A percentile compares a stretch with the other conserved stretches of the same genome.
Conservation (phyloP, 2,329 filamentous ascomycete species). For the Epichloe typhina region DNA sequence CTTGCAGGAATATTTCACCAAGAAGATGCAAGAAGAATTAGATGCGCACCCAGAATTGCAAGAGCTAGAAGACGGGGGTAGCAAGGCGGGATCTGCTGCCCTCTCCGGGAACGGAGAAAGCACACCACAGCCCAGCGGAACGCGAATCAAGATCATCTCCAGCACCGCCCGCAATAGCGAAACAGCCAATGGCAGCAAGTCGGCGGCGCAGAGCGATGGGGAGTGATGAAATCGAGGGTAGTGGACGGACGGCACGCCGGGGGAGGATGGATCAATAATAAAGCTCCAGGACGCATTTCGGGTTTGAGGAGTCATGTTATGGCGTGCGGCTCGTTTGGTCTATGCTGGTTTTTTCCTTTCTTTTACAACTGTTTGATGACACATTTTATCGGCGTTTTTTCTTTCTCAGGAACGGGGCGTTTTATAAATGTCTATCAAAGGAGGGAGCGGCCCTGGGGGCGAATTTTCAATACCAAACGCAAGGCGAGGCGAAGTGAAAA, state of each 20-base stretch:
- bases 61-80: constrained; percentile 37
- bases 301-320: neutral
- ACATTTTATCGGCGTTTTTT: constrained; percentile 14
- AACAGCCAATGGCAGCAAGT: constrained; percentile 23
- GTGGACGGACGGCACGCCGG: neutral
- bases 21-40: constrained; percentile 39
- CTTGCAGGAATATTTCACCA: constrained; percentile 41
- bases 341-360: neutral
- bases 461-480: constrained; percentile 16
- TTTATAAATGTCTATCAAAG: constrained; percentile 11
- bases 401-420: constrained; percentile 7
- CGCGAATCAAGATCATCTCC: constrained; percentile 57
- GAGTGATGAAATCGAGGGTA: constrained; percentile 22
- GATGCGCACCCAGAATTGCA: constrained; percentile 40
- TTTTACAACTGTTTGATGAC: constrained; percentile 8
- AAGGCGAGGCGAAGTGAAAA: constrained; percentile 2
- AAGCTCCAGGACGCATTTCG: neutral
- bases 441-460: constrained; percentile 8
- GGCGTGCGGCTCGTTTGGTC: too few species aligned
- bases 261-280: neutral
- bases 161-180: constrained; percentile 20
- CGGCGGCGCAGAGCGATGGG: constrained; percentile 37
- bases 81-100: constrained; percentile 23
- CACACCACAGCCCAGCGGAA: constrained; percentile 51
- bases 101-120: constrained; percentile 40